A percentile compares a stretch with the other conserved stretches of the same genome.
Conservation (phyloP, 1,139 yeast genomes). For the Ogataea hybrid region DNA sequence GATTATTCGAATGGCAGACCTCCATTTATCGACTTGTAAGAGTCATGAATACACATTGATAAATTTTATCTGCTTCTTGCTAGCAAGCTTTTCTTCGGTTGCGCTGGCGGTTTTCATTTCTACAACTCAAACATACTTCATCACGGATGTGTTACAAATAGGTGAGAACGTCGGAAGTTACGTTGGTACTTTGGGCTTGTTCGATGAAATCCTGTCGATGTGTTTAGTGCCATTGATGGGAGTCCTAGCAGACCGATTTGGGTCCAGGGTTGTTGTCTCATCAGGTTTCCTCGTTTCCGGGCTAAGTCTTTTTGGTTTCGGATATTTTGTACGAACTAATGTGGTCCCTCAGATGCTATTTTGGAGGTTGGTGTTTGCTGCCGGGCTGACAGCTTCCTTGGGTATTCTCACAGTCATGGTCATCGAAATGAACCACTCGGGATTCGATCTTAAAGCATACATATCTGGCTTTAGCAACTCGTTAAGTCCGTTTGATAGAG, state of each 20-base stretch:
- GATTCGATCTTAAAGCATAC: conserved; percentile 29
- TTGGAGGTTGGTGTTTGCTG: conserved; percentile 54
- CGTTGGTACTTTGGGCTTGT: conserved; percentile 60
- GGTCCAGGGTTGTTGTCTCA: conserved; percentile 53
- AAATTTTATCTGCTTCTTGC: conserved; percentile 25
- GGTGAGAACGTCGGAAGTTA: conserved; percentile 49
- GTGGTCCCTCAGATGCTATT: conserved; percentile 52
- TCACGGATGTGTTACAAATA: conserved; percentile 53
- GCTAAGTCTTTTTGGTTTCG: conserved; percentile 48
- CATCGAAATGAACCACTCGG: conserved; percentile 30
- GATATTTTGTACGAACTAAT: conserved; percentile 36
- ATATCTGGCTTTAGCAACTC: too few relatives aligned
- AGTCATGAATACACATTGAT: conserved; percentile 13
- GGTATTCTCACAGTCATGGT: conserved; percentile 44
- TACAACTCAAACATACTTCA: conserved; percentile 66
- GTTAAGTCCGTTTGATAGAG: too few relatives aligned
- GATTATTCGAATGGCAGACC: background rate
- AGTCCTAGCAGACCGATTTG: conserved; percentile 59
- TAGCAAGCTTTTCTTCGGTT: conserved; percentile 48
- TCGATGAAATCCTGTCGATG: conserved; percentile 59
- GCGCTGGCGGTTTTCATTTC: conserved; percentile 65
- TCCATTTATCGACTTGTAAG: background rate
- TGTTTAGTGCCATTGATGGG: conserved; percentile 63
- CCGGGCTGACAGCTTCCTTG: conserved; percentile 54
- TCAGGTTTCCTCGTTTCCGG: conserved; percentile 49